A percentile compares a stretch with the other conserved stretches of the same genome.
Conservation (phyloP, 805 yeast genomes). For the Suhomyces sp. region DNA sequence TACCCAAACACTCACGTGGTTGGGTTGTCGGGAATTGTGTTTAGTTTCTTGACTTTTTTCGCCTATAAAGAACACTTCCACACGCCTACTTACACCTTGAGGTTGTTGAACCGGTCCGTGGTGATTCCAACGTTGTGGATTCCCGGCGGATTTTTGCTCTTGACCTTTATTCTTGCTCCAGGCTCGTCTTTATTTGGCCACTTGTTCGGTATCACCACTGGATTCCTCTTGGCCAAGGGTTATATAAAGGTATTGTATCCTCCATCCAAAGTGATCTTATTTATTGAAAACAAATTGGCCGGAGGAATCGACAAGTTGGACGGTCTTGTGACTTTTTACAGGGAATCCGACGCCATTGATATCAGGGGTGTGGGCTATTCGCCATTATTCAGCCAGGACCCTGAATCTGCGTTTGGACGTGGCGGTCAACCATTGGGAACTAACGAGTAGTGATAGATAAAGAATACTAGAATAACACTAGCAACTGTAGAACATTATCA, state of each 20-base stretch:
- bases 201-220: slow-evolving; percentile 61
- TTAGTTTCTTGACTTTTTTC: slow-evolving; percentile 60
- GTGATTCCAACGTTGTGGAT: slow-evolving; percentile 56
- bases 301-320: slow-evolving; percentile 54
- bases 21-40: slow-evolving; percentile 75
- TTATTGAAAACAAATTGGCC: slow-evolving; percentile 57
- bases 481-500: not conserved
- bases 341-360: slow-evolving; percentile 57
- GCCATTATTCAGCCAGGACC: slow-evolving; percentile 25
- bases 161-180: slow-evolving; percentile 55
- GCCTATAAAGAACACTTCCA: slow-evolving; percentile 44
- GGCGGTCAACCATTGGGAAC: slow-evolving; percentile 22
- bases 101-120: slow-evolving; percentile 32
- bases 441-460: not conserved
- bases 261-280: slow-evolving; percentile 59
- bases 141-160: slow-evolving; percentile 52
- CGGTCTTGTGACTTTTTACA: slow-evolving; percentile 50
- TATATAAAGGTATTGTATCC: slow-evolving; percentile 60
- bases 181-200: slow-evolving; percentile 74
- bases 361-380: slow-evolving; percentile 34
- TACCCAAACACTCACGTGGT: slow-evolving; percentile 53
- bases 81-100: slow-evolving; percentile 37
- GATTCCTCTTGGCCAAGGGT: slow-evolving; percentile 60
- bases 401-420: slow-evolving; percentile 19
- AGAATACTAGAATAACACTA: not conserved